These are phyloP conservation scores for Pleurotus sapidus DNA, from an alignment of 768 basidiomycete genomes.

Conservation along the genomic window DNA sequence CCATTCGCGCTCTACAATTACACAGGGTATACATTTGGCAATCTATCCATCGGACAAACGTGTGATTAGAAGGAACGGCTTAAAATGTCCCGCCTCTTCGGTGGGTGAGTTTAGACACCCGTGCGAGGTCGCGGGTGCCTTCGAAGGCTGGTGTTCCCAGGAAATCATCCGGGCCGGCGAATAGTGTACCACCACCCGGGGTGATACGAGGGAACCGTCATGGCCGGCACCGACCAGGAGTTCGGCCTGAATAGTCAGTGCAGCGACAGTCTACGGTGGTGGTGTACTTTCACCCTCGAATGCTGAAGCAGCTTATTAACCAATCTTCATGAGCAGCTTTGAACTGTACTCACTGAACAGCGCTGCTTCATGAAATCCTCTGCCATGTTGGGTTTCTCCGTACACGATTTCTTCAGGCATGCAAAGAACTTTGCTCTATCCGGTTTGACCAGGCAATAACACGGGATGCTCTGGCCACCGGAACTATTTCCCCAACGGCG, in stretches of 20 bases:
- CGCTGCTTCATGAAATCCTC: conserved; percentile 2
- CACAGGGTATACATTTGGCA: no score
- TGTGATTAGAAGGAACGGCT: background rate
- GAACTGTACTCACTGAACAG: background rate
- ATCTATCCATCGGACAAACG: background rate
- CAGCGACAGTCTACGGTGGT: background rate
- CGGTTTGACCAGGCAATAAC: conserved; percentile 3
- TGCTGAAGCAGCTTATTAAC: background rate
- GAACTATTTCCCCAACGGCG: background rate
- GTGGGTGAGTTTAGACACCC: background rate
- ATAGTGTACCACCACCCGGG: background rate
- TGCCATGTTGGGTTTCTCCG: conserved; percentile 1
- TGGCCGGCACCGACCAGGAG: no score
- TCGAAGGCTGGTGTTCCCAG: background rate
- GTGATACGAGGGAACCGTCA: no score
- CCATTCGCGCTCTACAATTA: no score
- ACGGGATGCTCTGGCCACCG: background rate
- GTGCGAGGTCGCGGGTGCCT: background rate
- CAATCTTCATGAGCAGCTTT: background rate
- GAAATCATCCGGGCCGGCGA: background rate
- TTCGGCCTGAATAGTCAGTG: background rate
- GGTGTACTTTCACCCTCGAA: background rate
- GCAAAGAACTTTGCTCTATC: conserved; percentile 4
- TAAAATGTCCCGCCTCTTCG: background rate
- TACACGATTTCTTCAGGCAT: conserved; percentile 4